Base-by-base conservation (phyloP, 306 rosid genomes). In the Quercus parvula region DNA sequence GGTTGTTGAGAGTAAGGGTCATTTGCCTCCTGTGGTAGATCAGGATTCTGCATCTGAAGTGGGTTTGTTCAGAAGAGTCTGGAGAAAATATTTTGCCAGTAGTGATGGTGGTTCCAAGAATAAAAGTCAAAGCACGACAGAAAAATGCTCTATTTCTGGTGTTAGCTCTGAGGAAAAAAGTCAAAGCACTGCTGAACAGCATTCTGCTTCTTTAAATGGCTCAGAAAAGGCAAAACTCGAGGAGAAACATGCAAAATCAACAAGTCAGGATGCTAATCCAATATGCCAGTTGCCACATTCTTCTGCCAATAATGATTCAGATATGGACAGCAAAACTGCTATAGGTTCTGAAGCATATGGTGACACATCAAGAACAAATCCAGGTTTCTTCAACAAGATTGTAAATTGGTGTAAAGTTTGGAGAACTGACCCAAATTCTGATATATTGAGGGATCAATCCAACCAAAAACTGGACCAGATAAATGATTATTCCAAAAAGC, bases 351-450 rank as follows among this genome's bases (percentile, higher is more conserved):
- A 80, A 81, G 77, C 77, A 52, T 3, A 67, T 55, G 46, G 52
- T 28, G 74, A 70, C 63, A 77, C 71, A 38, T 61, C 73, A 68
- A 49, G 70, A 31, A 72, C 75, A 77, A 70, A 75, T 77, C 85
- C 62, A 35, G 83, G 86, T 68, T 71, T 88, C 77, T 80, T 90
- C 81, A 49, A 62, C 44, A 77, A 85, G 84, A 81, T 84, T 44
- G 78, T 58, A 63, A 72, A 82, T 68, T 84, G 86, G 94, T 87
- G 80, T 80, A 87, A 87, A 61, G 81, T 87, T 76, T 41, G 76
- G 87, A 85, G 75, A 80, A 85, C 64, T 33, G 59, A 72, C 72
- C 64, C 78, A 5, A 77, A 77, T 49, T 61, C 62, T 52, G 80
- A 74, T 57, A 70, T 77, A 81, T 67, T 62, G 73, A 79, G 86